Evolutionary conservation across 106 monocot species (phyloP), one percentile per base, ranked within the genome.

Genomic region (Platanthera guangdongensis): DNA sequence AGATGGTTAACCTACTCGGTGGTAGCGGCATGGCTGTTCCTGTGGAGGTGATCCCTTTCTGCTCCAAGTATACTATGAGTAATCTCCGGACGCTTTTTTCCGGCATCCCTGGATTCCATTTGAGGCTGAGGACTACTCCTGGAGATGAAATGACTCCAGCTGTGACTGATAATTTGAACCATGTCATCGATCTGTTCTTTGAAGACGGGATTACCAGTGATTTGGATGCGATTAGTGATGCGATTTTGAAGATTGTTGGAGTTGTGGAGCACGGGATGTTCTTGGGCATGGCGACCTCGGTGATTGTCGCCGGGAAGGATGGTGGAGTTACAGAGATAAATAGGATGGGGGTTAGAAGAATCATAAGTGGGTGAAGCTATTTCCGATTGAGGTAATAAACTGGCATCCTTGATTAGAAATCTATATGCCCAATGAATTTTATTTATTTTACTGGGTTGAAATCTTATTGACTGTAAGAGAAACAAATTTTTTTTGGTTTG

Each of bases 261-360:
- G 93, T 96, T 21, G 87, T 93, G 60, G 95, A 96, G 93, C 95
- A 96, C 32, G 95, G 95, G 50, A 89, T 96, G 93, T 96, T 96
- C 60, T 78, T 96, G 11, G 93, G 87, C 46, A 81, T 96, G 83
- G 90, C 95, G 22, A 83, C 93, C 1, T 75, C 83, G 57, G 87
- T 96, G 49, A 81, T 96, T 52, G 65, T 93, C 10, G 93, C 95
- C 7, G 74, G 88, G 8, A 88, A 87, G 76, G 81, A 88, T 55
- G 95, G 95, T 8, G 51, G 78, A 5, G 59, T 82, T n/a, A 67
- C 72, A 5, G 70, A 77, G 74, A 77, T 60, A n/a, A 83, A 84
- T 52, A 59, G 52, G 45, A 50, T 7, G 54, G 54, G 18, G 0
- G 48, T 16, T 45, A 54, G 52, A 69, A 75, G 55, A 68, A n/a